Base-by-base conservation (phyloP, 352 stramenopile species). In the Phytopythium sindhum region DNA sequence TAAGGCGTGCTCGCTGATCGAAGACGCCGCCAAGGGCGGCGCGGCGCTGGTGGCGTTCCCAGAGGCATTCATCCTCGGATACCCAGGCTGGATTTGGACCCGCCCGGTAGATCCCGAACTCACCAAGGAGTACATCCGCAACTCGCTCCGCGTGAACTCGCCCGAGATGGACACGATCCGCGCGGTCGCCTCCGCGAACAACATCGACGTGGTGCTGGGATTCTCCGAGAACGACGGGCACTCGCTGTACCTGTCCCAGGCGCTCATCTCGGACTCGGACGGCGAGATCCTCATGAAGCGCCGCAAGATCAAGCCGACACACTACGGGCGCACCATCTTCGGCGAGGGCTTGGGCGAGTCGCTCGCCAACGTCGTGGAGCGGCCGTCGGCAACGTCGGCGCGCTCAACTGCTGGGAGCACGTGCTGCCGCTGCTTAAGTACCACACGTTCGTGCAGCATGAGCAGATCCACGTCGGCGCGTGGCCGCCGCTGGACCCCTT, bases 161-260 rank as follows among this genome's bases (percentile, higher is more conserved):
- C 19, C 48, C 14, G 64, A 74, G 60, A 74, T 74, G 67, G 37
- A 67, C 19, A 67, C 31, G 28, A 74, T 74, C 45, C 57, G 60
- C 33, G 59, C 63, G n/a, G 26, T 60, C n/a, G 59, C 64, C 17
- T 57, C 60, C 19, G 61, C 59, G 21, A 61, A 70, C 64, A 69
- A 65, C 50, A 55, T 74, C 55, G 60, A 66, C 45, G 66, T 72
- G 51, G 66, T 68, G 48, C 31, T 74, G 9, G 67, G 63, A 28
- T 70, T 70, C 64, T 70, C 67, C 10, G 67, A 74, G 64, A 72
- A 74, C 23, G 59, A 74, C 63, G 52, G 67, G 57, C 63, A 74
- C 60, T 68, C 63, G 67, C 60, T 74, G 8, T 74, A 74, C 64
- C 62, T 71, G 29, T 23, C 60, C 12, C 66, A 70, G 56, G 64